Conservation (phyloP, 495 filamentous ascomycete genomes). For the Gamarada debralockiae region DNA sequence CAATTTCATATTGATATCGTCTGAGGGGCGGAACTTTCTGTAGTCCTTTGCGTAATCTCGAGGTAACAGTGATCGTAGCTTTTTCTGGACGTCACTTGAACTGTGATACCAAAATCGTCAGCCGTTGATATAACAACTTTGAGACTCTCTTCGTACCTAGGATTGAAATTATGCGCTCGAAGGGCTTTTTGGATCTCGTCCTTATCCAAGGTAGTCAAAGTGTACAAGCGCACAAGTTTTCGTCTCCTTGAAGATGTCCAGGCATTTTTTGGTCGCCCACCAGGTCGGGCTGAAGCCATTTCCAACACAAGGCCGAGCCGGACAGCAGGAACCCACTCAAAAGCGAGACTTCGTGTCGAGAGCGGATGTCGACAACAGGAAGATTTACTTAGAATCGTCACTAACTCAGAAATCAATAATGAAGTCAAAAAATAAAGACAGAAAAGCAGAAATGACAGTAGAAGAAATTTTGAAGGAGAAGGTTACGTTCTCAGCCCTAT, state of each 20-base stretch:
- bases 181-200: neutral
- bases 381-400: neutral
- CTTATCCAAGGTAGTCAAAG: neutral
- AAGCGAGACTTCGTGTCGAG: too few relatives aligned
- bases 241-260: neutral
- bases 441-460: neutral
- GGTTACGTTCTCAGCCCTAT: too few relatives aligned
- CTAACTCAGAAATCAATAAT: neutral
- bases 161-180: neutral
- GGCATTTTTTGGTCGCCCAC: neutral
- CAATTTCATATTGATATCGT: constrained; percentile 1
- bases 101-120: neutral
- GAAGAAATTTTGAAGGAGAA: neutral
- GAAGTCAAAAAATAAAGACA: neutral
- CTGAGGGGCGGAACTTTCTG: neutral
- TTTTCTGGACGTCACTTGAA: constrained; percentile 7
- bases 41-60: constrained; percentile 4
- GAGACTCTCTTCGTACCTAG: neutral
- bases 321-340: too few relatives aligned
- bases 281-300: neutral
- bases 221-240: neutral
- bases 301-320: too few relatives aligned
- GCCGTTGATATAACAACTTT: neutral
- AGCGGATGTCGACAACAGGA: neutral
- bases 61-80: neutral